phyloP scores from a whole-genome alignment of 495 filamentous ascomycete genomes.

The Penicillium maclennaniae region DNA sequence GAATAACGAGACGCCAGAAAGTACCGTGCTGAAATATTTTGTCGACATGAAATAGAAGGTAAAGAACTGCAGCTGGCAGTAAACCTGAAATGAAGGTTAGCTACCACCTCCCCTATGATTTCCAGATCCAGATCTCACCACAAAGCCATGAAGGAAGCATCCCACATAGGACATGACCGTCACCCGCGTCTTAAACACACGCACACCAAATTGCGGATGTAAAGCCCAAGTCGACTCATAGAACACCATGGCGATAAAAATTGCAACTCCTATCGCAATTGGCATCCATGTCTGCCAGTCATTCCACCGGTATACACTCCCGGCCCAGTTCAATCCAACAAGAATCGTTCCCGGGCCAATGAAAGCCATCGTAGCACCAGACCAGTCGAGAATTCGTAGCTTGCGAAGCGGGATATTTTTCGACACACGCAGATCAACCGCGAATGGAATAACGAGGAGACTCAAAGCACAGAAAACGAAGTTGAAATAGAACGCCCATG shows the following conservation, averaged over 20 bases:
- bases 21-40: conserved; percentile 48
- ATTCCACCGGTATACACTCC: conserved; percentile 29
- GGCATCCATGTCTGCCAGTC: conserved; percentile 48
- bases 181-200: conserved; percentile 44
- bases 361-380: conserved; percentile 32
- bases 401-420: conserved; percentile 26
- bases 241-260: conserved; percentile 39
- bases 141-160: conserved; percentile 49
- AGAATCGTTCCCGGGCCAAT: conserved; percentile 28
- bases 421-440: conserved; percentile 28
- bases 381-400: conserved; percentile 33
- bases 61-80: conserved; percentile 54
- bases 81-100: conserved; percentile 25
- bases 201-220: conserved; percentile 52
- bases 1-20: conserved; percentile 58
- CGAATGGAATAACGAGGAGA: conserved; percentile 34
- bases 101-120: neutral
- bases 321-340: conserved; percentile 37
- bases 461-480: conserved; percentile 38
- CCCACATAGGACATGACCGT: conserved; percentile 40
- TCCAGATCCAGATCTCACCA: conserved; percentile 36
- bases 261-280: conserved; percentile 46
- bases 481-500: conserved; percentile 43
- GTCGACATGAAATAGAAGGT: conserved; percentile 63
- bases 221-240: conserved; percentile 45